Conservation (phyloP, 2,329 filamentous ascomycete genomes). For the Cladosporium sp. region DNA sequence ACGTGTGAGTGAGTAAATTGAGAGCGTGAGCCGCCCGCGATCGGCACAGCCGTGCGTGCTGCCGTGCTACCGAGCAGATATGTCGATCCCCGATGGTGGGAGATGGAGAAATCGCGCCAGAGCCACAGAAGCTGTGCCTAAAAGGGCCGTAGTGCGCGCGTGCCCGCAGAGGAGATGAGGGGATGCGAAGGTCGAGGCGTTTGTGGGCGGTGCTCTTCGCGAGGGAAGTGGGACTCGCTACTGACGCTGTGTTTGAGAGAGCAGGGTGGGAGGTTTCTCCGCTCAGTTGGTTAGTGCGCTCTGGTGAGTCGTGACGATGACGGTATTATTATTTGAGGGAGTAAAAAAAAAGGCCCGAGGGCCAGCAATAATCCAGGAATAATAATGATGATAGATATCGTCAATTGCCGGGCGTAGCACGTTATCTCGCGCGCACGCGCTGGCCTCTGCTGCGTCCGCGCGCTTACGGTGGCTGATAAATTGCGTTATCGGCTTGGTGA, state of each 20-base stretch:
- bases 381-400: not conserved
- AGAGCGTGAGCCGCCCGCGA: not conserved
- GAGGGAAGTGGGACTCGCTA: not conserved
- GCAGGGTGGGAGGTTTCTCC: not conserved
- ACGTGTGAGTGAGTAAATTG: not conserved
- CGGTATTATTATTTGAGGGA: not conserved
- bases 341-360: not conserved
- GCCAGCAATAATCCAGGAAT: not conserved
- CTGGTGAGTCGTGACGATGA: too few species aligned
- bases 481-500: constrained; percentile 1
- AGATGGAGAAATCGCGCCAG: constrained; percentile 7
- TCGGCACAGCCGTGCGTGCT: constrained; percentile 5
- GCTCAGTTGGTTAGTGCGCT: not conserved
- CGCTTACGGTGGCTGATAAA: not conserved
- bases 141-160: not conserved
- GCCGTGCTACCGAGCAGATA: constrained; percentile 1
- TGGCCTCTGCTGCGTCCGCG: not conserved
- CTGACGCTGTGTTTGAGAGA: not conserved
- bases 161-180: not conserved
- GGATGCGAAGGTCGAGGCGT: not conserved
- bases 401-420: not conserved
- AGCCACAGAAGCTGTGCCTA: not conserved
- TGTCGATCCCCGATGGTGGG: constrained; percentile 5
- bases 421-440: not conserved
- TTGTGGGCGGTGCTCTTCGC: not conserved